phyloP scores from a whole-genome alignment of 768 basidiomycete genomes.

The Brasilioporus rufonigricans region DNA sequence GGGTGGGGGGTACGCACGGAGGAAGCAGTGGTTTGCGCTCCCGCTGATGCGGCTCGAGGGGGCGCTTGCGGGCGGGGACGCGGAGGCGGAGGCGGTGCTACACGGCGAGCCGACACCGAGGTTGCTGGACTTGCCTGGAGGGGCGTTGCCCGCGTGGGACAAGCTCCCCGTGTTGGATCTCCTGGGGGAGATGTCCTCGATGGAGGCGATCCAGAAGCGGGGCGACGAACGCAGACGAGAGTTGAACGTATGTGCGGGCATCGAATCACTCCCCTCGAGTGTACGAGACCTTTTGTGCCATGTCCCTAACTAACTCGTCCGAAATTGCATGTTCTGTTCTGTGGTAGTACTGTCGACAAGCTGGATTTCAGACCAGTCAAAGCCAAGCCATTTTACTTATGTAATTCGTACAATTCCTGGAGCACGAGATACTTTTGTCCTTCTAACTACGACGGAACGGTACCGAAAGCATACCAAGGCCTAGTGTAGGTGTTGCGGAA shows the following conservation, averaged over 20 bases:
- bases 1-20: slow-evolving; percentile 45
- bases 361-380: not conserved
- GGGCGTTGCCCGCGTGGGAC: slow-evolving; percentile 48
- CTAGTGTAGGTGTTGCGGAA: not conserved
- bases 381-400: slow-evolving; percentile 10
- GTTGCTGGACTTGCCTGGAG: slow-evolving; percentile 61
- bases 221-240: slow-evolving; percentile 35
- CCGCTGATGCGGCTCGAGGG: slow-evolving; percentile 58
- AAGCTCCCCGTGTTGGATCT: slow-evolving; percentile 70
- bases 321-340: not conserved
- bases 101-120: slow-evolving; percentile 11
- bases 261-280: slow-evolving; percentile 18
- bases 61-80: slow-evolving; percentile 9
- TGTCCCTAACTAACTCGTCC: slow-evolving; percentile 6
- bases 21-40: slow-evolving; percentile 61
- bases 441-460: slow-evolving; percentile 11
- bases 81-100: no score
- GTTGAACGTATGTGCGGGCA: slow-evolving; percentile 32
- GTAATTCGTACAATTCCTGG: slow-evolving; percentile 17
- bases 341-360: not conserved
- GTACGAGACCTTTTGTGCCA: slow-evolving; percentile 26
- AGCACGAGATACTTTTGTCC: slow-evolving; percentile 21
- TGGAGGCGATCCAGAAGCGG: slow-evolving; percentile 34
- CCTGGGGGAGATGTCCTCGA: slow-evolving; percentile 44
- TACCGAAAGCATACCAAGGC: slow-evolving; percentile 2